Conservation (phyloP, 202 grass and related monocot genomes). For the Bolboschoenoplectus hybrid region DNA sequence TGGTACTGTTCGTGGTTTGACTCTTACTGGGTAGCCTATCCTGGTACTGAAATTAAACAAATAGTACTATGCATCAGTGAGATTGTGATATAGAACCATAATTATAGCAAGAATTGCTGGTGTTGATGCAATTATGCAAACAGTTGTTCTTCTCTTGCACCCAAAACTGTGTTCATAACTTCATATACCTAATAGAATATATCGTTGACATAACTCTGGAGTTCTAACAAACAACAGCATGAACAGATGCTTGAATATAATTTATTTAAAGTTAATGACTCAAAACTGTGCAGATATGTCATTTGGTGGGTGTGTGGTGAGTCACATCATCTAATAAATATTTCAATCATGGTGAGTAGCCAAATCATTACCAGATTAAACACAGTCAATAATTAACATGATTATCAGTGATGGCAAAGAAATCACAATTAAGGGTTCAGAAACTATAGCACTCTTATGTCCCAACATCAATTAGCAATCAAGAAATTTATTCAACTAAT, state of each 20-base stretch:
- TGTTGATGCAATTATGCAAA: neutral
- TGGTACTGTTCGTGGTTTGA: neutral
- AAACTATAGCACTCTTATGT: neutral
- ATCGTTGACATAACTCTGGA: neutral
- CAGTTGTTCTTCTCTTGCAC: neutral
- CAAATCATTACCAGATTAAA: neutral
- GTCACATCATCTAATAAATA: neutral
- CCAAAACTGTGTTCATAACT: neutral
- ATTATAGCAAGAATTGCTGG: neutral
- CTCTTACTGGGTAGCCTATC: neutral
- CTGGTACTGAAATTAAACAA: neutral
- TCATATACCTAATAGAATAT: neutral
- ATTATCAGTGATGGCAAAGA: neutral
- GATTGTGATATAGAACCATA: neutral
- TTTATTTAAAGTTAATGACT: neutral
- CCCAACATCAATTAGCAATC: neutral
- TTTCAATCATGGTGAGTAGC: neutral
- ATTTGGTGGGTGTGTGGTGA: neutral
- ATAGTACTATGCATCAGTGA: neutral
- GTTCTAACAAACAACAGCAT: neutral
- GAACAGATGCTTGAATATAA: neutral
- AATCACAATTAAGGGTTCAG: neutral
- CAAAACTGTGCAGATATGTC: neutral
- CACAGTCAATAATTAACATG: neutral
- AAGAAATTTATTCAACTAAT: neutral